A percentile compares a stretch with the other conserved stretches of the same genome.
phyloP scores from a whole-genome alignment of 805 yeast genomes.

The Ogataea siamensis region DNA sequence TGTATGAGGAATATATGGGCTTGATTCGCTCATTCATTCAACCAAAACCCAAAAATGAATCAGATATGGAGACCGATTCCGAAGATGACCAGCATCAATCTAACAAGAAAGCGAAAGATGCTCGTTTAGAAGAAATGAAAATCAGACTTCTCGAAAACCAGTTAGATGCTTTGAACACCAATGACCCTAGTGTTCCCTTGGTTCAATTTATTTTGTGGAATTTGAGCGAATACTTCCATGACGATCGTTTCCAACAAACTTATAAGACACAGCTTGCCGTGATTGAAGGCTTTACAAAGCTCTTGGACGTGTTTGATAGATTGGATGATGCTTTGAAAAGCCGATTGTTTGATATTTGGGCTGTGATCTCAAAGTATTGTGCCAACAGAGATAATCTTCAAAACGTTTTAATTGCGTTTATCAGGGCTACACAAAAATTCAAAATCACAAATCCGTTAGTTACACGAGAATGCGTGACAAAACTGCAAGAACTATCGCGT shows the following conservation, averaged over 20 bases:
- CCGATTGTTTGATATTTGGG: conserved; percentile 18
- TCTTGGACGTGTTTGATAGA: background rate
- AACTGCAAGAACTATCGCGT: conserved; percentile 28
- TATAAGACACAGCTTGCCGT: conserved; percentile 21
- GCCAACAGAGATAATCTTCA: conserved; percentile 38
- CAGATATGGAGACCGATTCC: conserved; percentile 39
- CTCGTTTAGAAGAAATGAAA: conserved; percentile 23
- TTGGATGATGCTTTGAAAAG: conserved; percentile 10
- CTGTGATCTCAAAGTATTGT: conserved; percentile 13
- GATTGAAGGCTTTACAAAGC: conserved; percentile 5
- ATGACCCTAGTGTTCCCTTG: conserved; percentile 43
- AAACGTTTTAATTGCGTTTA: conserved; percentile 54
- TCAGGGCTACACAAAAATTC: conserved; percentile 24
- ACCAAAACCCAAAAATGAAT: conserved; percentile 28
- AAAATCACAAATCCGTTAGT: conserved; percentile 31
- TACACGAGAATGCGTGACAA: conserved; percentile 45
- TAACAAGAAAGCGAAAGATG: conserved; percentile 19
- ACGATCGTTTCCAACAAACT: conserved; percentile 17
- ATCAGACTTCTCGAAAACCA: conserved; percentile 14
- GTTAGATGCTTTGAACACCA: conserved; percentile 37
- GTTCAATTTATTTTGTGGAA: conserved; percentile 38
- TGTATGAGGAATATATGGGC: conserved; percentile 39
- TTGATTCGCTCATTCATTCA: conserved; percentile 24
- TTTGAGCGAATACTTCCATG: conserved; percentile 27
- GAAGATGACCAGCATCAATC: conserved; percentile 31